Base-by-base conservation (phyloP, 768 basidiomycete species). In the Kwoniella europaea region DNA sequence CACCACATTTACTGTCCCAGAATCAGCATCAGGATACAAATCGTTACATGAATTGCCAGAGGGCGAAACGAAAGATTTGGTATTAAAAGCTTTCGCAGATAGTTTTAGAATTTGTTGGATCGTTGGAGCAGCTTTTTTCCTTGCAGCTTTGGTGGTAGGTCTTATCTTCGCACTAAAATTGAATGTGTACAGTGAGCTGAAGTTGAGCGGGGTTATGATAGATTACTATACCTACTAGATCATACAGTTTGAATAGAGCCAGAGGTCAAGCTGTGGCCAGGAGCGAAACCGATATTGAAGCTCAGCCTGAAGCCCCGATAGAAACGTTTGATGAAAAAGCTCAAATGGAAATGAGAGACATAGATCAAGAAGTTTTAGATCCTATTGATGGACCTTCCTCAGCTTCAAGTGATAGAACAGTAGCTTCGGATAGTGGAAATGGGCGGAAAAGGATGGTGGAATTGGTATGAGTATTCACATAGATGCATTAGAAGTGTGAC, bases 1-100 rank as follows among this genome's bases (percentile, higher is more conserved):
- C 0, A 81, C 77, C 1, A 67, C 61, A 3, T 83, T 83, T 54
- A 43, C 57, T 3, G 76, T 82, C 0, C 82, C 82, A 0, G 68
- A 73, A 46, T 75, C 74, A 41, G 68, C 77, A 24, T 60, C 70
- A 15, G 82, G 76, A 1, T 83, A 83, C 59, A 70, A 59, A 43
- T 29, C 52, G 2, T 42, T 71, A 55, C 65, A 63, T 9, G 65
- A 67, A 16, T 52, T 71, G 12, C 71, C 71, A 0, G 66, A 55
- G 2, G 71, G 71, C 1, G 13, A 10, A 18, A 67, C 43, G 3
- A 62, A 59, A n/a, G 59, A 67, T 57, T 1, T 10, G 18, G 65
- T 71, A 1, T 43, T 71, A 54, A 35, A 18, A 12, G 71, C 65
- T 24, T 71, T 71, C 16, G 71, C 71, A 50, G 65, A 71, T 50